These are phyloP conservation scores for Drosera spatulata DNA, from an alignment of 179 eudicot species.

Conservation along the genomic window DNA sequence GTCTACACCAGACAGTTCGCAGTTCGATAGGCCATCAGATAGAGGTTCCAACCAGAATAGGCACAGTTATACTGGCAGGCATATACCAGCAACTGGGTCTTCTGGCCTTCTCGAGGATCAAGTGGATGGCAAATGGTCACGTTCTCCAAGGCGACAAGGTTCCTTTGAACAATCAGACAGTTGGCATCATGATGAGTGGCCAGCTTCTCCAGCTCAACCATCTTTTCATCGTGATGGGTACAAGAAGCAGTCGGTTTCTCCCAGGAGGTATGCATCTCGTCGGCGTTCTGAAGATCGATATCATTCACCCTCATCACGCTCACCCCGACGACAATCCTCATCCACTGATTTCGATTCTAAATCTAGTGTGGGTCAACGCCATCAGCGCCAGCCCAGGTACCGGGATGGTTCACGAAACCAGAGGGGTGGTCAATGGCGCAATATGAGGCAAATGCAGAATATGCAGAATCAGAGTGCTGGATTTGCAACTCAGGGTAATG, in stretches of 20 bases:
- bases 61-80: slow-evolving; percentile 14
- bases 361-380: slow-evolving; percentile 9
- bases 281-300: slow-evolving; percentile 21
- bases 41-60: slow-evolving; percentile 12
- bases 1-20: slow-evolving; percentile 7
- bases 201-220: slow-evolving; percentile 21
- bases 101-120: slow-evolving; percentile 19
- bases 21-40: slow-evolving; percentile 9
- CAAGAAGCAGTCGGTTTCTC: slow-evolving; percentile 23
- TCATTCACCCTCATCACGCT: slow-evolving; percentile 11
- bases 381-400: slow-evolving; percentile 18
- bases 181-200: slow-evolving; percentile 10
- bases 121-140: slow-evolving; percentile 15
- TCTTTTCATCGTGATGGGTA: slow-evolving; percentile 13
- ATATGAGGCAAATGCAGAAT: slow-evolving; percentile 20
- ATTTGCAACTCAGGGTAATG: slow-evolving; percentile 14
- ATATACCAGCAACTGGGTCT: slow-evolving; percentile 12
- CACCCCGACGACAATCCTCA: slow-evolving; percentile 6
- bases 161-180: slow-evolving; percentile 17
- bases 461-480: slow-evolving; percentile 19
- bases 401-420: slow-evolving; percentile 18
- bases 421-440: slow-evolving; percentile 18
- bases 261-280: slow-evolving; percentile 17
- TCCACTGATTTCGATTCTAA: slow-evolving; percentile 10
- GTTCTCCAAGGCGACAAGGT: slow-evolving; percentile 22